Percentiles rank a stretch among this genome's conserved stretches.
phyloP scores from a whole-genome alignment of 73 alveolate species.

The Paramecium octaurelia region DNA sequence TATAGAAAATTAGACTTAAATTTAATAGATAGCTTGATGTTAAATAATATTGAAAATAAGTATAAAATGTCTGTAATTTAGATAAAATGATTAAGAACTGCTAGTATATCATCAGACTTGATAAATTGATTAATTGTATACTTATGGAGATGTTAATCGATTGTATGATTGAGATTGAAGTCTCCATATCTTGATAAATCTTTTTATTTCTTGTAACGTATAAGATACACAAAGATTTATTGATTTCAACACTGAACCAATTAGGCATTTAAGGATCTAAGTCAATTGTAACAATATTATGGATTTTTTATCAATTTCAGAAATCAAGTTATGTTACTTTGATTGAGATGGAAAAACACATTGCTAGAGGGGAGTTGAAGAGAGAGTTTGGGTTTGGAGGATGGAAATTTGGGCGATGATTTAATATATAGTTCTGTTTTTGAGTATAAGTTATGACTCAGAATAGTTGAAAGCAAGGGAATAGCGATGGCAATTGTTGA shows the following conservation, averaged over 20 bases:
- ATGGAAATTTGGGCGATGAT: neutral
- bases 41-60: neutral
- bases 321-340: neutral
- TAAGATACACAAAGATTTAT: neutral
- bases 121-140: neutral
- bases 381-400: neutral
- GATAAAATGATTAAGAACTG: neutral
- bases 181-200: neutral
- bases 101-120: neutral
- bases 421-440: neutral
- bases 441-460: neutral
- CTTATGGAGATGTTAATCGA: neutral
- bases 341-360: neutral
- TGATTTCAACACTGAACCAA: neutral
- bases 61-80: neutral
- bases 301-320: neutral
- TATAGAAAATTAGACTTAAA: neutral
- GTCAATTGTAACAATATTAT: neutral
- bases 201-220: neutral
- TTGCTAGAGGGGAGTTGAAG: neutral
- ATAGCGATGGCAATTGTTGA: neutral
- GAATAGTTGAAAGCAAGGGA: neutral
- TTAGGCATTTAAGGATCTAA: neutral
- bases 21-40: neutral
- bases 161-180: neutral